Evolutionary conservation across 2,329 filamentous ascomycete genomes (phyloP), one percentile per base, ranked within the genome.

Genomic region (Waltergamsia citrina): DNA sequence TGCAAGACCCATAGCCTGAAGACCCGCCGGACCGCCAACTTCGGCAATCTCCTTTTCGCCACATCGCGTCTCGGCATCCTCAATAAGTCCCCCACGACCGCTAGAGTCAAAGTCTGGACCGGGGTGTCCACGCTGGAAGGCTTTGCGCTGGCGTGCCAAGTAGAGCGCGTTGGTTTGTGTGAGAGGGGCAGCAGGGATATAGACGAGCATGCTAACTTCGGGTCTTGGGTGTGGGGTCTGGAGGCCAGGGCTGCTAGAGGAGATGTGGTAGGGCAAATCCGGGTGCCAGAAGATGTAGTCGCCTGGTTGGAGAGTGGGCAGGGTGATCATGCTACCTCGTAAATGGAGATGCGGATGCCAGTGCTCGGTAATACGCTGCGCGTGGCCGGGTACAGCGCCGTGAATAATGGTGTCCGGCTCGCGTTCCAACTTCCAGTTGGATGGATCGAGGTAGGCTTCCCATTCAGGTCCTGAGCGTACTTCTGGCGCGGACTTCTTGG

Each of bases 241-340:
- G 19, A 53, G 39, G 30, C 46, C 45, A 28, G 46, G 38, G 48
- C 55, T 43, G 31, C 53, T 62, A 29, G 54, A 63, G 37, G 62
- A 63, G 46, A 74, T 69, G 43, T 70, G 68, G 49, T 74, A 74
- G 7, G 69, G 64, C 39, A 72, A 61, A 42, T 74, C 70, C 16
- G 69, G 69, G 44, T 74, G 70, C 70, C 70, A 74, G 43, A 74
- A 53, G 39, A 74, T 69, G 47, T 74, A 74, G 56, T 74, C 70
- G 44, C 70, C 70, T 0, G 67, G 62, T 39, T 67, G 65, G 28
- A 74, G 50, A 8, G 65, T 68, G 4, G 70, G 70, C 30, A 72
- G 60, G n/a, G 69, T 68, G 37, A 74, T 61, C 40, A 74, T 63
- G 40, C 65, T 73, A 36, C 60, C 57, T 38, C 67, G 60, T 29